Conservation (phyloP, 1,139 yeast genomes). For the Yamadazyma triangularis region DNA sequence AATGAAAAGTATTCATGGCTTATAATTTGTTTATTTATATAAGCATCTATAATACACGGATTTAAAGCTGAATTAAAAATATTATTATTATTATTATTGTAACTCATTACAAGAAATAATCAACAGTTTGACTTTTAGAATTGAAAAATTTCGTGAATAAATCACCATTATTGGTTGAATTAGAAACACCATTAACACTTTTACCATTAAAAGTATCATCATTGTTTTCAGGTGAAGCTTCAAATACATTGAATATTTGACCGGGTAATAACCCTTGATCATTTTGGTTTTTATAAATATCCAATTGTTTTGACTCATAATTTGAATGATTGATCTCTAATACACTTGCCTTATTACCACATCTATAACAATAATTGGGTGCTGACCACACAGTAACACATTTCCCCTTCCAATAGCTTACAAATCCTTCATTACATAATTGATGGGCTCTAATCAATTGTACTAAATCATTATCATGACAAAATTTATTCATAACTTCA, state of each 20-base stretch:
- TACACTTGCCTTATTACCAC: constrained; percentile 95
- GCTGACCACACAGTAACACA: constrained; percentile 98
- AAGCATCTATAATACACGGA: no score
- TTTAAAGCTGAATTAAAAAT: no score
- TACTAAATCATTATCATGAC: constrained; percentile 69
- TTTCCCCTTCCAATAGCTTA: constrained; percentile 82
- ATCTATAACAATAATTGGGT: constrained; percentile 93
- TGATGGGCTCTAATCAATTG: constrained; percentile 94
- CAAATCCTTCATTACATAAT: constrained; percentile 92
- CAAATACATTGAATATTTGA: constrained; percentile 84
- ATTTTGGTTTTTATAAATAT: constrained; percentile 8
- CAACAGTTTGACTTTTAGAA: constrained; percentile 47
- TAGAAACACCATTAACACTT: constrained; percentile 35
- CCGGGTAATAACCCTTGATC: constrained; percentile 33
- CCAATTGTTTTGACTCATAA: constrained; percentile 13
- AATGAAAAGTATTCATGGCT: no score
- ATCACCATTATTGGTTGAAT: background rate
- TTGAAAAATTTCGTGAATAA: background rate
- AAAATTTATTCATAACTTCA: constrained; percentile 83
- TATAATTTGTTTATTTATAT: no score
- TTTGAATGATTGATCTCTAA: constrained; percentile 57
- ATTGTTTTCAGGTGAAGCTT: constrained; percentile 89
- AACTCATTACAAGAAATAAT: constrained; percentile 63
- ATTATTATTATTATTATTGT: no score
- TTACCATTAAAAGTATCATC: constrained; percentile 41